A percentile compares a stretch with the other conserved stretches of the same genome.
phyloP scores from a whole-genome alignment of 2,329 filamentous ascomycete species.

The Epichloe sp. region DNA sequence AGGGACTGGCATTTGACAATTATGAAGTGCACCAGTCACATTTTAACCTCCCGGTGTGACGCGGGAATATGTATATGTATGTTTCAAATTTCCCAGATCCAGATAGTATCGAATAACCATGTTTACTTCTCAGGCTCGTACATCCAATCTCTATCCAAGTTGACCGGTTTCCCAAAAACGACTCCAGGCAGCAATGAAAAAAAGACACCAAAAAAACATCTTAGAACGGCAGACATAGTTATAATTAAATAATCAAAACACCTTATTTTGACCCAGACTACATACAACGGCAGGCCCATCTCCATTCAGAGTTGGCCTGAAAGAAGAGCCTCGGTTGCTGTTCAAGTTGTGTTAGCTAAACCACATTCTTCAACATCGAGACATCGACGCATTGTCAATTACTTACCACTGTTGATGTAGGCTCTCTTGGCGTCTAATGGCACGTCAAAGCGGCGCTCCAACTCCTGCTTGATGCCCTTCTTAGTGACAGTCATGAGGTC shows the following conservation, averaged over 20 bases:
- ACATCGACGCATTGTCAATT: neutral
- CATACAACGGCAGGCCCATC: neutral
- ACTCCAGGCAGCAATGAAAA: conserved; percentile 2
- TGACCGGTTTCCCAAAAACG: neutral
- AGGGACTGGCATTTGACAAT: neutral
- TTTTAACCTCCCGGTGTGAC: no score
- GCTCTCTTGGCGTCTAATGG: conserved; percentile 75
- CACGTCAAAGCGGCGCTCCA: conserved; percentile 82
- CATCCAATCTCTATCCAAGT: neutral
- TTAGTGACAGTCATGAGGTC: conserved; percentile 98
- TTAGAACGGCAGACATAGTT: neutral
- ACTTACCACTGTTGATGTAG: conserved; percentile 87
- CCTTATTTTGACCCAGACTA: neutral
- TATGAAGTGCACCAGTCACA: no score
- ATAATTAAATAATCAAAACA: neutral
- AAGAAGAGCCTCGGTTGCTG: conserved; percentile 66
- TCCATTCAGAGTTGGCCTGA: conserved; percentile 57
- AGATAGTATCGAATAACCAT: neutral
- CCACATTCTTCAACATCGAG: no score
- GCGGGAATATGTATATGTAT: neutral
- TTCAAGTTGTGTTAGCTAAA: neutral
- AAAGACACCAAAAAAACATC: neutral
- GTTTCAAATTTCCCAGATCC: neutral
- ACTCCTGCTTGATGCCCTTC: conserved; percentile 90
- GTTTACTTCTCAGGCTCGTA: neutral